A percentile compares a stretch with the other conserved stretches of the same genome.
Evolutionary conservation across 176 grass and related monocot species (phyloP).

Genomic region (Ensete ventricosum): DNA sequence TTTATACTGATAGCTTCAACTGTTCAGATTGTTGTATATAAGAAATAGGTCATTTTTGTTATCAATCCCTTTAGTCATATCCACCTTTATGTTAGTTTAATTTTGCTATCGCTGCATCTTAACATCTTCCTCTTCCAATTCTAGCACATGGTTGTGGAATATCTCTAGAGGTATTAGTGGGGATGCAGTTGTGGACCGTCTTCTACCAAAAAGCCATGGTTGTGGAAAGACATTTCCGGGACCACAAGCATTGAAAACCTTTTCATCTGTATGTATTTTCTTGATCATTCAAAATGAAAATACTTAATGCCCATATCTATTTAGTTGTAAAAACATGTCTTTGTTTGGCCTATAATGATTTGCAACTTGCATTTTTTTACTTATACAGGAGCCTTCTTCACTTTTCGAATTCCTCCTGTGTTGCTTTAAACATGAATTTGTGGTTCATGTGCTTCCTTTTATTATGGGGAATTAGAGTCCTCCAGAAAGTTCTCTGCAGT

Average conservation of each 20-base stretch:
- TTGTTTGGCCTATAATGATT: neutral
- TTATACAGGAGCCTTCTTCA: neutral
- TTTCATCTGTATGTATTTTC: slow-evolving; percentile 35
- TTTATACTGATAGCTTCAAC: no score
- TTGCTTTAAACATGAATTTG: neutral
- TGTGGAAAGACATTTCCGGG: slow-evolving; percentile 99
- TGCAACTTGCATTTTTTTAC: neutral
- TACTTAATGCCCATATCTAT: neutral
- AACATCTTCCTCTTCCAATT: slow-evolving; percentile 3
- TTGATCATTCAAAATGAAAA: neutral
- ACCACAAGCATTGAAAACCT: slow-evolving; percentile 61
- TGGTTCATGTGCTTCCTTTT: neutral
- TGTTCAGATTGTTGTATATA: neutral
- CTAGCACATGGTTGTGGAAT: slow-evolving; percentile 92
- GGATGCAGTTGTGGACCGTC: slow-evolving; percentile 82
- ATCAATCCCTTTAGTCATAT: neutral
- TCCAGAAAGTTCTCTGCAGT: neutral
- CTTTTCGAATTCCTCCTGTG: neutral
- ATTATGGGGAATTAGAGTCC: neutral
- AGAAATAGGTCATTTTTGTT: no score
- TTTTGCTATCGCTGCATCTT: slow-evolving; percentile 2
- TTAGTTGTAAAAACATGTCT: neutral
- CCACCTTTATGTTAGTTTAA: neutral
- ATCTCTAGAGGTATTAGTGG: slow-evolving; percentile 80
- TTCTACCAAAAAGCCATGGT: slow-evolving; percentile 85